Base-by-base conservation (phyloP, 129 eudicot genomes). In the Flaveria bidentis region DNA sequence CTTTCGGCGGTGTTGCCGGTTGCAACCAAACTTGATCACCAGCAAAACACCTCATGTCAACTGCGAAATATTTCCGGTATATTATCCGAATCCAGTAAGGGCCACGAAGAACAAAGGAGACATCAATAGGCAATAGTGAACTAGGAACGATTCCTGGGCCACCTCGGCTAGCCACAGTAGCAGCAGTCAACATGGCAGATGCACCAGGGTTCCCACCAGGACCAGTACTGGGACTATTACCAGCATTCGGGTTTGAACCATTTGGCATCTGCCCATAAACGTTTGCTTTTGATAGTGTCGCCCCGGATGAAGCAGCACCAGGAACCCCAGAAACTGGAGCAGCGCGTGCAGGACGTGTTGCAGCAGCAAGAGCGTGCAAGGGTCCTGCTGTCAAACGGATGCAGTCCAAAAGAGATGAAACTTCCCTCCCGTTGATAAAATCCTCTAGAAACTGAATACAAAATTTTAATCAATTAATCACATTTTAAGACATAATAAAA, bases 21-120 rank as follows among this genome's bases (percentile, higher is more conserved):
- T 95, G 99, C 82, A 95, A 81, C 99, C 99, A 95, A 23, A 95
- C 99, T 83, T 95, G 99, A 78, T 95, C 99, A 73, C 99, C 99
- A 72, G 97, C 99, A 82, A 89, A 95, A 80, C 99, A 95, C 79
- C 99, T 88, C 99, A 95, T 91, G 84, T 95, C 99, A 71, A 95
- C 97, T 5, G 99, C 96, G 79, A 95, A 95, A 49, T 87, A 64
- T 81, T 95, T 95, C 20, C 99, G 89, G 69, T 95, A 95, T 75
- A 95, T 87, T 57, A 95, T 89, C 26, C 99, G 87, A 71, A 95
- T 95, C 99, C 99, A 95, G 52, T 95, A 95, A 6, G 99, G 99
- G 16, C 99, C 96, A 69, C 97, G 96, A 65, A 95, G 95, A 16
- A 89, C 99, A 62, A 95, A 96, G 41, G 99, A 95, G 66, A 95